Conservation (phyloP, 306 rosid genomes). For the Medicago arabica region DNA sequence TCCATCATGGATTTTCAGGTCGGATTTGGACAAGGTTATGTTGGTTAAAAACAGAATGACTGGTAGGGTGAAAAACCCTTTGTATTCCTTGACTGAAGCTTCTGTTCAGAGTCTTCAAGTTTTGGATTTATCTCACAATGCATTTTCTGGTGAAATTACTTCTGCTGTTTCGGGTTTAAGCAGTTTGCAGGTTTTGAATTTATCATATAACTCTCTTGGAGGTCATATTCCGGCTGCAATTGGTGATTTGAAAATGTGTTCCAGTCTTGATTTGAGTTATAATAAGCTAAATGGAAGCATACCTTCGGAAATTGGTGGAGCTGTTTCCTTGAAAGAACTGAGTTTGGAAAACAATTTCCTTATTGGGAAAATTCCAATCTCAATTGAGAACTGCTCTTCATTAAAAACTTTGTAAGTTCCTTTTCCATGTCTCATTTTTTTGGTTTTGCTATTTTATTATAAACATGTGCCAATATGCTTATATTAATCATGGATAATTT, state of each 20-base stretch:
- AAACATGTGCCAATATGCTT: background rate
- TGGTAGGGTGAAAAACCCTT: slow-evolving; percentile 41
- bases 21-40: slow-evolving; percentile 60
- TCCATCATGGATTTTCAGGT: slow-evolving; percentile 76
- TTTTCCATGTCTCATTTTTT: slow-evolving; percentile 24
- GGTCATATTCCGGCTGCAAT: slow-evolving; percentile 72
- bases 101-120: slow-evolving; percentile 66
- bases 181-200: slow-evolving; percentile 70
- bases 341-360: slow-evolving; percentile 73
- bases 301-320: slow-evolving; percentile 75
- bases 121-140: slow-evolving; percentile 80
- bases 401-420: slow-evolving; percentile 80
- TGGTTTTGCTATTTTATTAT: slow-evolving; percentile 5
- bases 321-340: slow-evolving; percentile 67
- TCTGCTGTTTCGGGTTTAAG: slow-evolving; percentile 61
- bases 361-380: slow-evolving; percentile 66
- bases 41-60: slow-evolving; percentile 49
- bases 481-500: background rate
- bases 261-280: slow-evolving; percentile 73
- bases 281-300: slow-evolving; percentile 80
- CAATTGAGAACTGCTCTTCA: slow-evolving; percentile 77
- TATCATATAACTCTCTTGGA: slow-evolving; percentile 69
- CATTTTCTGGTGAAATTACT: slow-evolving; percentile 73
- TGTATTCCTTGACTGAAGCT: slow-evolving; percentile 47
- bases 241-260: slow-evolving; percentile 67